Conservation (phyloP, 495 filamentous ascomycete genomes). For the Tetracladium marchalianum region DNA sequence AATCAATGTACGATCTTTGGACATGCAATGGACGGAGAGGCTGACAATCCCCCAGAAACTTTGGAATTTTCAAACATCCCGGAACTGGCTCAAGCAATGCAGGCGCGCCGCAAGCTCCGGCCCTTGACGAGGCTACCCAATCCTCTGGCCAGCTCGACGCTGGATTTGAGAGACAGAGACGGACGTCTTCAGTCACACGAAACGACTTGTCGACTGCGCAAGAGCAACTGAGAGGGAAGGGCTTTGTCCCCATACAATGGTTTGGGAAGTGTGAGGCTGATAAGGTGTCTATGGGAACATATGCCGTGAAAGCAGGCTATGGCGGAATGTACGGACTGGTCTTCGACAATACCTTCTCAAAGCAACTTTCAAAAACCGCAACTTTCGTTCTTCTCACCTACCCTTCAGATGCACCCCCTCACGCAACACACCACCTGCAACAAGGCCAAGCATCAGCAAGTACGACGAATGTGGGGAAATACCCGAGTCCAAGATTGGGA, state of each 20-base stretch:
- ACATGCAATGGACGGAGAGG: background rate
- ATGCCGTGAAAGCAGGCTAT: slow-evolving; percentile 59
- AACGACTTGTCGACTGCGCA: slow-evolving; percentile 51
- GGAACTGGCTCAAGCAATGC: slow-evolving; percentile 45
- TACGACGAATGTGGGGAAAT: slow-evolving; percentile 25
- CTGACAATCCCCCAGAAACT: slow-evolving; percentile 49
- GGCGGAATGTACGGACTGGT: slow-evolving; percentile 94
- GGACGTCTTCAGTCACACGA: slow-evolving; percentile 19
- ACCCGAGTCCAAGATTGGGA: slow-evolving; percentile 27
- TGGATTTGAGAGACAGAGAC: slow-evolving; percentile 4
- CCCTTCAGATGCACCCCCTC: slow-evolving; percentile 73
- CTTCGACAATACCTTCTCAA: slow-evolving; percentile 98
- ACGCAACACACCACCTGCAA: slow-evolving; percentile 47
- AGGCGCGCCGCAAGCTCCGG: slow-evolving; percentile 1
- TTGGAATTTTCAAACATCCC: slow-evolving; percentile 95
- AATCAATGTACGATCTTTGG: slow-evolving; percentile 56
- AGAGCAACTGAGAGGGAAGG: slow-evolving; percentile 75
- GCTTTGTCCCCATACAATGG: slow-evolving; percentile 81
- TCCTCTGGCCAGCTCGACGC: slow-evolving; percentile 9
- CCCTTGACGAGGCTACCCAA: slow-evolving; percentile 10
- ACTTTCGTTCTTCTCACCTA: slow-evolving; percentile 93
- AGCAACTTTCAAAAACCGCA: slow-evolving; percentile 85
- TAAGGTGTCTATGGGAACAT: slow-evolving; percentile 85
- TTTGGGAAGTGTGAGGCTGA: slow-evolving; percentile 91
- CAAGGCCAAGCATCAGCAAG: slow-evolving; percentile 48